Evolutionary conservation across 371 early-diverging fungal species (phyloP).

Genomic region (Mucor irregularis): DNA sequence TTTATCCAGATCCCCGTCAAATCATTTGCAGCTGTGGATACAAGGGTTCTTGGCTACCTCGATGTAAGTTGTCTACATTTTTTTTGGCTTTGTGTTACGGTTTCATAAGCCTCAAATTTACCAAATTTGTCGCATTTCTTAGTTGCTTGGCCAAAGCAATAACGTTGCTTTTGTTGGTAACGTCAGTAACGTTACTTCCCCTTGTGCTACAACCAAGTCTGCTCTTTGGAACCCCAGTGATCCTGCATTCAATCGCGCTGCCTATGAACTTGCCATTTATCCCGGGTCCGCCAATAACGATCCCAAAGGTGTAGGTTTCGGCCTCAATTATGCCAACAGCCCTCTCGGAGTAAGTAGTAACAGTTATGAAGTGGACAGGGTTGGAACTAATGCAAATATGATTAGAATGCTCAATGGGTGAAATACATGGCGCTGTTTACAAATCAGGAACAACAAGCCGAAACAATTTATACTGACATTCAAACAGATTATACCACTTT

Average conservation of each 20-base stretch:
- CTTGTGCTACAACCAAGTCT: neutral
- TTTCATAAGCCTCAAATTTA: neutral
- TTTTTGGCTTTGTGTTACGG: neutral
- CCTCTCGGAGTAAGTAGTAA: constrained; percentile 25
- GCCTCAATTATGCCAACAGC: constrained; percentile 16
- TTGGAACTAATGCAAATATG: neutral
- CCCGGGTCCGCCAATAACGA: constrained; percentile 18
- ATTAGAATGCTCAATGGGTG: constrained; percentile 34
- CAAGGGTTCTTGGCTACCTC: constrained; percentile 27
- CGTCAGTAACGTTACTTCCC: constrained; percentile 17
- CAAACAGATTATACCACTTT: constrained; percentile 19
- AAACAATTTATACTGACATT: constrained; percentile 26
- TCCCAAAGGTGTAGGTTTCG: constrained; percentile 31
- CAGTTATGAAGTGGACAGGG: neutral
- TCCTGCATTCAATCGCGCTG: constrained; percentile 7
- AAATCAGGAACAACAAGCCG: constrained; percentile 27
- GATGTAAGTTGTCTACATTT: constrained; percentile 23
- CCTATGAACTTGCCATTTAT: constrained; percentile 28
- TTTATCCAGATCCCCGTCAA: constrained; percentile 32
- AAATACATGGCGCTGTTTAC: constrained; percentile 32
- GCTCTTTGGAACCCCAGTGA: constrained; percentile 3
- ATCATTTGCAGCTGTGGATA: constrained; percentile 33
- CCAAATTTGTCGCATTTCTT: neutral
- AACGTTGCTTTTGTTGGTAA: constrained; percentile 24
- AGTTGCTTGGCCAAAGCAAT: constrained; percentile 31